Conservation (phyloP, 108 stramenopile genomes). For the Nitzschia sp. region DNA sequence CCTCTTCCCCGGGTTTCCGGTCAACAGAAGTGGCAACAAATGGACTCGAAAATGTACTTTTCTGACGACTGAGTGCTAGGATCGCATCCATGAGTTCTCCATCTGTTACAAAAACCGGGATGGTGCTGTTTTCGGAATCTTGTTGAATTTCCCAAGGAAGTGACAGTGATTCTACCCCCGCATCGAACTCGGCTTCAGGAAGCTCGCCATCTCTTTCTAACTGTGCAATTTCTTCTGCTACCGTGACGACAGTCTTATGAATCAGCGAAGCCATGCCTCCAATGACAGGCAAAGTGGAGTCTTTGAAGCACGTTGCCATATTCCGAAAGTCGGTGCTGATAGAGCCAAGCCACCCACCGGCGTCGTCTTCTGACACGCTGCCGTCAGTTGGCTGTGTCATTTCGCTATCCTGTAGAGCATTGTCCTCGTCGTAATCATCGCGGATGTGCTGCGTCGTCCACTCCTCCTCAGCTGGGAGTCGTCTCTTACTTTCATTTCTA, state of each 20-base stretch:
- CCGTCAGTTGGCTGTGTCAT: neutral
- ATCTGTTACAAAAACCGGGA: constrained; percentile 32
- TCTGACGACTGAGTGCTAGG: constrained; percentile 24
- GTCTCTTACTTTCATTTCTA: no score
- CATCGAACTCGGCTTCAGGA: neutral
- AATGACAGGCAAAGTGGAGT: constrained; percentile 23
- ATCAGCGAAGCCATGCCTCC: constrained; percentile 43
- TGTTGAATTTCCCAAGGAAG: constrained; percentile 56
- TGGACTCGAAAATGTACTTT: constrained; percentile 38
- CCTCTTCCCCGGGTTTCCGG: neutral
- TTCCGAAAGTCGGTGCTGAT: constrained; percentile 34
- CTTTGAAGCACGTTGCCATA: constrained; percentile 33
- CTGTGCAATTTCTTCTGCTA: constrained; percentile 60
- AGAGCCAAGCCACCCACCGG: constrained; percentile 38
- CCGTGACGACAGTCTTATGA: constrained; percentile 41
- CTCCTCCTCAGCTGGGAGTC: no score
- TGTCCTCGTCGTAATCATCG: neutral
- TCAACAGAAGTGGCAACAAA: constrained; percentile 10
- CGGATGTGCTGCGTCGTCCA: no score
- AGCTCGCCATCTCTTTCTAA: constrained; percentile 41
- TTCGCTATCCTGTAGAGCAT: neutral
- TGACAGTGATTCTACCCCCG: neutral
- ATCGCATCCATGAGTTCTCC: constrained; percentile 33
- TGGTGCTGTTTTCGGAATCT: constrained; percentile 1
- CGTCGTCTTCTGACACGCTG: constrained; percentile 11